Evolutionary conservation across 805 yeast species (phyloP).

Genomic region (Barnettozyma salicaria): DNA sequence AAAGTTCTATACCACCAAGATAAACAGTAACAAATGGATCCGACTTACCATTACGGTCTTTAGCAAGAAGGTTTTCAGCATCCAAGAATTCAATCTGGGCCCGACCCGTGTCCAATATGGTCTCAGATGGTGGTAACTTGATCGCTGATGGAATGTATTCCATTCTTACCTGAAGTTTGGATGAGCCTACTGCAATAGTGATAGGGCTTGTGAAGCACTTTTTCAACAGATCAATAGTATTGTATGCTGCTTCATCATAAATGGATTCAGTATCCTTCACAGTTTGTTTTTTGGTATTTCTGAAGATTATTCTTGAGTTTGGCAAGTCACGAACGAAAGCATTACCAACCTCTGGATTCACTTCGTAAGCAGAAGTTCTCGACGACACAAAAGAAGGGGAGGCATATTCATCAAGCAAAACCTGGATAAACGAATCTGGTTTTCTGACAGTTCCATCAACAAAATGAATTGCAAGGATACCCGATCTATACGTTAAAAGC

Average conservation of each 20-base stretch:
- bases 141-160: constrained; percentile 57
- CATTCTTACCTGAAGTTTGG: constrained; percentile 41
- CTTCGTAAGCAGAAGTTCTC: constrained; percentile 39
- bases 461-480: constrained; percentile 53
- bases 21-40: constrained; percentile 60
- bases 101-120: constrained; percentile 62
- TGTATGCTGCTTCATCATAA: constrained; percentile 41
- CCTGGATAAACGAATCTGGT: constrained; percentile 47
- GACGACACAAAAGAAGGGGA: constrained; percentile 53
- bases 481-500: constrained; percentile 51
- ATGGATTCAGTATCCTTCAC: constrained; percentile 45
- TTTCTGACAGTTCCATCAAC: constrained; percentile 42
- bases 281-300: constrained; percentile 48
- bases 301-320: constrained; percentile 49
- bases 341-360: constrained; percentile 46
- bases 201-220: constrained; percentile 42
- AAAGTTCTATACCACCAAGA: constrained; percentile 48
- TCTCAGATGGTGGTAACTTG: constrained; percentile 50
- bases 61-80: constrained; percentile 49
- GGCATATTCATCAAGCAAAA: constrained; percentile 57
- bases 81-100: constrained; percentile 50
- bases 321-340: constrained; percentile 67
- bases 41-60: constrained; percentile 69
- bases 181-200: constrained; percentile 38
- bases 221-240: constrained; percentile 50